A percentile compares a stretch with the other conserved stretches of the same genome.
Conservation (phyloP, 208 protist genomes). For the Trypanosoma theileri region DNA sequence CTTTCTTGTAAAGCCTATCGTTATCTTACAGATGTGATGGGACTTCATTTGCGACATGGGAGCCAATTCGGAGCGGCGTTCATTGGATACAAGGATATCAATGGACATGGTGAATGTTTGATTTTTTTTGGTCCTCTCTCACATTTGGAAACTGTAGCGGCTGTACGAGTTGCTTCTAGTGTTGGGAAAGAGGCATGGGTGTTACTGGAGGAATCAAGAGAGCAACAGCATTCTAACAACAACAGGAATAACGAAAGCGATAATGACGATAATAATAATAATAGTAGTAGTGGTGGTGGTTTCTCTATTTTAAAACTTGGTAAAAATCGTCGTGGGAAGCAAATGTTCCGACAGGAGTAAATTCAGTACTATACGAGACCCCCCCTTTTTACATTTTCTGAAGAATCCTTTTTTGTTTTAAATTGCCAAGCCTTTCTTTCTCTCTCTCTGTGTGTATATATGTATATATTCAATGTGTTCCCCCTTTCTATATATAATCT, state of each 20-base stretch:
- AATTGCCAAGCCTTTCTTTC: neutral
- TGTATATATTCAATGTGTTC: constrained; percentile 1
- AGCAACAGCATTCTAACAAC: neutral
- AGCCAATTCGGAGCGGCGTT: constrained; percentile 68
- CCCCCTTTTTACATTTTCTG: neutral
- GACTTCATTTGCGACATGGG: constrained; percentile 56
- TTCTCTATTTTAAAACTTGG: too few relatives aligned
- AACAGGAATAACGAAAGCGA: neutral
- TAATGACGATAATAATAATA: neutral
- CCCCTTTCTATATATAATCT: constrained; percentile 7
- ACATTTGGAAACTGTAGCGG: constrained; percentile 38
- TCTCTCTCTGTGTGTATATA: neutral
- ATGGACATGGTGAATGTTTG: constrained; percentile 49
- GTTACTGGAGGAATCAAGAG: constrained; percentile 2
- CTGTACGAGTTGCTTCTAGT: constrained; percentile 47
- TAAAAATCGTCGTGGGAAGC: too few relatives aligned
- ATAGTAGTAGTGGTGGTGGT: too few relatives aligned
- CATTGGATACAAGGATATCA: constrained; percentile 48
- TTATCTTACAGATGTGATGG: constrained; percentile 38
- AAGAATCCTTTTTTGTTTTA: neutral
- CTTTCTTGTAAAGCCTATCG: constrained; percentile 48
- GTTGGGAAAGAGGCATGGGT: constrained; percentile 55
- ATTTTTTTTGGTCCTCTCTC: constrained; percentile 54
- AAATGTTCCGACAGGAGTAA: too few relatives aligned
- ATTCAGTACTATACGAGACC: neutral